Conservation (phyloP, 306 rosid genomes). For the Ziziphus jujuba region DNA sequence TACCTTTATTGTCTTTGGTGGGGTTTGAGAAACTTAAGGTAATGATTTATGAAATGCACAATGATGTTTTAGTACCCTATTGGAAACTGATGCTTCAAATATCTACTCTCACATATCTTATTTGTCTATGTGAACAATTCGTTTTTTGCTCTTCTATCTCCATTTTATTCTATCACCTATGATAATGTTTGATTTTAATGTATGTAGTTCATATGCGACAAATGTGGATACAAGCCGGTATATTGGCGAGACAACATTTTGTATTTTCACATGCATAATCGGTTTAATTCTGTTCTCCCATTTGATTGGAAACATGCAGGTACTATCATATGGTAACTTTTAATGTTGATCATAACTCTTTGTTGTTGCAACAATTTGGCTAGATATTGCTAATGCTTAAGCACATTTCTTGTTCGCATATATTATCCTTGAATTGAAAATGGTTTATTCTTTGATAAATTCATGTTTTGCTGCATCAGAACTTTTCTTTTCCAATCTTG, state of each 20-base stretch:
- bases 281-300: conserved; percentile 70
- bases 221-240: conserved; percentile 70
- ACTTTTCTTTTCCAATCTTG: background rate
- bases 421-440: no score
- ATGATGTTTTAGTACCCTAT: no score
- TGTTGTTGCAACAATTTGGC: background rate
- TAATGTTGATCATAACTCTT: background rate
- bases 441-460: background rate
- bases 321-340: conserved; percentile 12
- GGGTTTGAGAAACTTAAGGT: conserved; percentile 87
- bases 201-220: conserved; percentile 74
- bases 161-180: background rate
- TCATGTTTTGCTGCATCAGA: background rate
- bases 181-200: background rate
- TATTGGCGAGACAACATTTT: conserved; percentile 68
- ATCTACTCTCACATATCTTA: background rate
- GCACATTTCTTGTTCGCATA: no score
- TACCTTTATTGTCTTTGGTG: conserved; percentile 78
- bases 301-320: conserved; percentile 95
- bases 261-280: conserved; percentile 55
- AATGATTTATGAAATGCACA: background rate
- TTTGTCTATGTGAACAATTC: background rate
- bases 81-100: no score
- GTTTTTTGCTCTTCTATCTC: background rate
- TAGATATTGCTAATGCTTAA: no score